Evolutionary conservation across 371 early-diverging fungal species (phyloP).

Genomic region (Syncephalastrum monosporum): DNA sequence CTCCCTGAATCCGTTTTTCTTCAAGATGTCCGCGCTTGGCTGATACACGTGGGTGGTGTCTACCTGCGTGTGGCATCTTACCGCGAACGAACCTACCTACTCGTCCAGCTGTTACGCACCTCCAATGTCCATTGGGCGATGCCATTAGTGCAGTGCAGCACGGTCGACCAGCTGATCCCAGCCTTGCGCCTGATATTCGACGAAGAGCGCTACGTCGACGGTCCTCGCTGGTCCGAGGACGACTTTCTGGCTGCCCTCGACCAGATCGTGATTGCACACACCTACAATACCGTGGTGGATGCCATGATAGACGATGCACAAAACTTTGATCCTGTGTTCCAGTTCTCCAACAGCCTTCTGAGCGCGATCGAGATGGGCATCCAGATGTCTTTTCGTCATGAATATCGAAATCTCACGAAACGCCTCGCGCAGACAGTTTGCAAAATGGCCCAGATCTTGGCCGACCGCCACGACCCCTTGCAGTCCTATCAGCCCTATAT

Average conservation of each 20-base stretch:
- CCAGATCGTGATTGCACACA: constrained; percentile 54
- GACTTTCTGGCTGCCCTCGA: constrained; percentile 58
- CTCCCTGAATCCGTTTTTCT: constrained; percentile 24
- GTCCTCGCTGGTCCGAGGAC: constrained; percentile 56
- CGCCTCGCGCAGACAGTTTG: constrained; percentile 45
- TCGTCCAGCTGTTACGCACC: constrained; percentile 43
- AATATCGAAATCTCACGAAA: constrained; percentile 27
- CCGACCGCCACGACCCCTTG: constrained; percentile 13
- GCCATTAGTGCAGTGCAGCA: constrained; percentile 50
- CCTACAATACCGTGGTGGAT: constrained; percentile 10
- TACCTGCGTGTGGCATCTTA: constrained; percentile 28
- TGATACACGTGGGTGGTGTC: constrained; percentile 36
- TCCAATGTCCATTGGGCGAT: constrained; percentile 52
- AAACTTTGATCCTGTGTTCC: constrained; percentile 13
- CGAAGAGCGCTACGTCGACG: constrained; percentile 24
- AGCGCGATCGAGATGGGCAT: constrained; percentile 23
- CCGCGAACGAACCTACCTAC: constrained; percentile 30
- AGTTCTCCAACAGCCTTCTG: constrained; percentile 27
- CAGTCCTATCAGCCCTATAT: constrained; percentile 18
- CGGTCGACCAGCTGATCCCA: constrained; percentile 26
- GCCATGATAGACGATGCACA: neutral
- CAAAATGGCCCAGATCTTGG: constrained; percentile 34
- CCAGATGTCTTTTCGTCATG: constrained; percentile 14
- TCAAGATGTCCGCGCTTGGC: constrained; percentile 49
- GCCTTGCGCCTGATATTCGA: constrained; percentile 28